Base-by-base conservation (phyloP, 768 basidiomycete genomes). In the Coprinellus aureogranulatus region DNA sequence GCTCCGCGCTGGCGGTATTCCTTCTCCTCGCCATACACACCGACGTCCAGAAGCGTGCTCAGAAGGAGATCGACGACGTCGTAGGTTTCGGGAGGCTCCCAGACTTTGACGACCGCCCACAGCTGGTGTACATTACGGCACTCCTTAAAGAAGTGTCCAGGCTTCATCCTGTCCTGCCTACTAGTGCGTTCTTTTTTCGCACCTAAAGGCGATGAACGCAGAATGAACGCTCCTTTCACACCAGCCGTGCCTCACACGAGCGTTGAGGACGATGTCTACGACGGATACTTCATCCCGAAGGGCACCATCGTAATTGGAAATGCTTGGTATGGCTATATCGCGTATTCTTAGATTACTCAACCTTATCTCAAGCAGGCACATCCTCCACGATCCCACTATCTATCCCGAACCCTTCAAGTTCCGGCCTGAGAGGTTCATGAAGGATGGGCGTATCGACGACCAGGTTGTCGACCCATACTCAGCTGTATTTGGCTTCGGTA, bases 401-500 rank as follows among this genome's bases (percentile, higher is more conserved):
- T 57, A 40, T 22, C 56, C 48, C 10, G 30, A 57, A 16, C 56
- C 56, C 1, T 28, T 49, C 5, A 40, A 25, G 27, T 57, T 40
- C 27, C 41, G 41, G 26, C 56, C 56, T 3, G 56, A 51, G 22
- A 3, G 56, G 16, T 57, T 23, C 20, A 44, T 54, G 22, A 45
- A 54, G 27, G 40, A 45, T 39, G 40, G 53, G 64, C 45, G 25
- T 6, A 48, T 48, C 25, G 22, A 48, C 46, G 27, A 23, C 6
- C 9, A 48, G 14, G 46, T 48, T 22, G 10, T 48, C 4, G 71
- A 75, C 55, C 72, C 72, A 0, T 67, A 76, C 20, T 75, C 75
- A 4, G 65, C 75, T 8, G 66, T 75, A 6, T 79, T 79, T 60
- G 77, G 77, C 1, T 79, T 77, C 44, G 77, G 77, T 5, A 69